These are phyloP conservation scores for Debaryomyces coudertii DNA, from an alignment of 1,139 yeast species.

Conservation along the genomic window DNA sequence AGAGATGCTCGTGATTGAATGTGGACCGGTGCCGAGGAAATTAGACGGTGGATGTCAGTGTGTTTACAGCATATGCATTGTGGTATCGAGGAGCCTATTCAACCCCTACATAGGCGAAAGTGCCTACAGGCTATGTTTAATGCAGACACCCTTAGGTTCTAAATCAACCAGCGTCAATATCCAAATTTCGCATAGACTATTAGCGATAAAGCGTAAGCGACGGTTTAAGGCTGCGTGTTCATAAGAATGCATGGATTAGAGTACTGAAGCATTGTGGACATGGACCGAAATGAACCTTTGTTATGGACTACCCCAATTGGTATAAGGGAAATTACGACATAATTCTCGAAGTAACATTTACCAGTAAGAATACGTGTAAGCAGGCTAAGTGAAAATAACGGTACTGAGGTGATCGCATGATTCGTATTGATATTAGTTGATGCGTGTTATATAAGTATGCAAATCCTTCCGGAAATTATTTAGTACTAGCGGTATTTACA, in stretches of 20 bases:
- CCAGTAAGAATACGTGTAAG: neutral
- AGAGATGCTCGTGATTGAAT: neutral
- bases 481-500: neutral
- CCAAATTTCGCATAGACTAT: neutral
- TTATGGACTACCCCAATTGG: conserved; percentile 1
- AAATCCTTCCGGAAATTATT: neutral
- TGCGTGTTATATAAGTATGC: conserved; percentile 1
- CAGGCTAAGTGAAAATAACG: neutral
- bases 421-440: neutral
- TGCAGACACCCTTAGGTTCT: conserved; percentile 1
- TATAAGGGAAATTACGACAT: neutral
- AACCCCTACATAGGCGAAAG: conserved; percentile 5
- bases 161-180: neutral
- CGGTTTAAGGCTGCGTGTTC: neutral
- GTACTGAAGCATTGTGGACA: conserved; percentile 1
- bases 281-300: conserved; percentile 1
- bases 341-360: neutral
- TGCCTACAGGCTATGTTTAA: neutral
- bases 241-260: neutral
- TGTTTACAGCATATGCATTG: neutral
- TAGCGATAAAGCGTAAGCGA: conserved; percentile 2
- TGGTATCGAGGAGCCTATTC: neutral
- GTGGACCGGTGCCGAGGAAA: neutral
- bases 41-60: neutral
- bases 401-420: neutral